Conservation (phyloP, 306 rosid genomes). For the Quercus glauca region DNA sequence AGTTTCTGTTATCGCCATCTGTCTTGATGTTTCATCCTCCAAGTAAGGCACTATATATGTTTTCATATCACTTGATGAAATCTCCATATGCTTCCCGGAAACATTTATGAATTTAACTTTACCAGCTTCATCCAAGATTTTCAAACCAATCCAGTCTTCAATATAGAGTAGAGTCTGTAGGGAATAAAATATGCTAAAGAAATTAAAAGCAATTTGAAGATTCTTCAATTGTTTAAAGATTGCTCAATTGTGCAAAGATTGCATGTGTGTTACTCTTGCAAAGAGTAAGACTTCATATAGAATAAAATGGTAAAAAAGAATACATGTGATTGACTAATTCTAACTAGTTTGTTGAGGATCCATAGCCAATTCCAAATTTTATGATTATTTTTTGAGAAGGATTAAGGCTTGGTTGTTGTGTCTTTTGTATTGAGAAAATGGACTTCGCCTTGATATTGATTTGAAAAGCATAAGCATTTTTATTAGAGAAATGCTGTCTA, state of each 20-base stretch:
- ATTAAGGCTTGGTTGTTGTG: no score
- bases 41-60: slow-evolving; percentile 34
- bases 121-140: slow-evolving; percentile 44
- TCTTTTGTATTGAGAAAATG: not conserved
- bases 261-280: no score
- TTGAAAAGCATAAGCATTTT: not conserved
- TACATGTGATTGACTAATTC: no score
- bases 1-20: slow-evolving; percentile 2
- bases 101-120: slow-evolving; percentile 44
- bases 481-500: no score
- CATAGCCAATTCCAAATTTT: no score
- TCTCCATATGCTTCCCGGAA: slow-evolving; percentile 36
- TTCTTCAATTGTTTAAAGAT: not conserved
- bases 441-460: not conserved
- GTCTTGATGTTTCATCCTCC: slow-evolving; percentile 30
- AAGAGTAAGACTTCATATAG: no score
- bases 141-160: slow-evolving; percentile 50
- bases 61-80: slow-evolving; percentile 28
- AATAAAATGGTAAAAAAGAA: no score
- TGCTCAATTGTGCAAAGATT: not conserved
- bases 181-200: slow-evolving; percentile 8
- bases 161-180: slow-evolving; percentile 43
- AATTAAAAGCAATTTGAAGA: not conserved
- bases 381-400: no score
- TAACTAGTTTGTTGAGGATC: no score